Evolutionary conservation across 2,329 filamentous ascomycete genomes (phyloP), one percentile per base, ranked within the genome.

Genomic region (Pezicula carpinea): DNA sequence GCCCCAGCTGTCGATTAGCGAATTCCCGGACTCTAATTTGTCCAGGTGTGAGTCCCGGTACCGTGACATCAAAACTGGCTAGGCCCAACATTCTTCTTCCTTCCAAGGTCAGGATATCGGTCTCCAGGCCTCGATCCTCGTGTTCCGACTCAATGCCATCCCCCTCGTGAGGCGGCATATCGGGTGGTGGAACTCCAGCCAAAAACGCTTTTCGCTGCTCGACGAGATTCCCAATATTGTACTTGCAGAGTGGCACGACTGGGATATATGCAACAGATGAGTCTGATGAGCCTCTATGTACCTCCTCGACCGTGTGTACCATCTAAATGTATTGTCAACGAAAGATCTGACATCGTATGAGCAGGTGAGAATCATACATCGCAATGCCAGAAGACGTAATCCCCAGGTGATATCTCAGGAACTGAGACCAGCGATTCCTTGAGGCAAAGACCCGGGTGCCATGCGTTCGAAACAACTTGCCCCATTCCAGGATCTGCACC

Each of bases 261-360:
- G 90, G 89, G 44, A 95, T 93, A 59, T 95, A 95, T 49, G 95
- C 59, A 0, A 95, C 89, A 57, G 83, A 89, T 0, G 85, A 88
- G 64, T 95, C 89, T 0, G 71, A 66, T 2, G 66, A 72, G 4
- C 89, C 90, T 2, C 66, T 66, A 62, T 95, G 89, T 2, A 82
- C 72, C 53, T 79, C 82, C 68, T 96, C 90, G 1, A 95, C 89
- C 0, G 87, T 79, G 62, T 95, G 89, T 11, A 33, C 14, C 4
- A 73, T 38, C 23, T 26, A 6, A 26, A 26, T 10, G 11, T 26
- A 10, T 10, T 26, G 23, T 26, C 6, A 26, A 8, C 6, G 6
- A 26, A 23, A 26, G 23, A 26, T 4, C 6, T 2, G 7, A 26
- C 23, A 10, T n/a, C 23, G 7, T 10, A 4, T 26, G 11, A 26